A percentile compares a stretch with the other conserved stretches of the same genome.
phyloP scores from a whole-genome alignment of 805 yeast species.

The Brettanomyces custersianus region DNA sequence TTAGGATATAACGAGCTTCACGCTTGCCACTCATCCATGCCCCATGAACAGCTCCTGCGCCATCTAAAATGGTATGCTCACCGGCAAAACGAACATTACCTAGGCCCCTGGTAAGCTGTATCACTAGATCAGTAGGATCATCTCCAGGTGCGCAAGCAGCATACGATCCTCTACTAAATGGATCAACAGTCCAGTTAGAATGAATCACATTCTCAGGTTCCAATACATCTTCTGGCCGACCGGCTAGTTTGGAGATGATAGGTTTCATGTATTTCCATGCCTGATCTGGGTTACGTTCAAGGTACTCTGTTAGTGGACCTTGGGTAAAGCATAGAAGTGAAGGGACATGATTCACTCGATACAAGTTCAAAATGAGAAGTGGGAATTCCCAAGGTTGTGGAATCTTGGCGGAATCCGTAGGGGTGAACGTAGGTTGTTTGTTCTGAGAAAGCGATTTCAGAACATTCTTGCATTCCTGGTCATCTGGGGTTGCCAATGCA shows the following conservation, averaged over 20 bases:
- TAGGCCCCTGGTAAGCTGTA: conserved; percentile 53
- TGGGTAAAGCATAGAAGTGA: conserved; percentile 61
- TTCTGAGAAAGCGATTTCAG: background rate
- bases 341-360: conserved; percentile 35
- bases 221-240: conserved; percentile 16
- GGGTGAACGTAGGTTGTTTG: conserved; percentile 1
- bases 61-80: conserved; percentile 79
- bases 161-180: conserved; percentile 75
- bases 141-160: conserved; percentile 62
- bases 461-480: background rate
- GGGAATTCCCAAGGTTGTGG: conserved; percentile 53
- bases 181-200: conserved; percentile 75
- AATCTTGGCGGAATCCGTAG: background rate
- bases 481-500: conserved; percentile 32
- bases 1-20: conserved; percentile 20
- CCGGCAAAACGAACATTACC: conserved; percentile 76
- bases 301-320: conserved; percentile 58
- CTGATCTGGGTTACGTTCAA: conserved; percentile 39
- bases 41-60: conserved; percentile 89
- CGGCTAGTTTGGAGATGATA: conserved; percentile 24
- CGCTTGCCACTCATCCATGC: conserved; percentile 63
- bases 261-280: conserved; percentile 58
- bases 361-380: conserved; percentile 48
- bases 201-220: conserved; percentile 35
- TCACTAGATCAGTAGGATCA: conserved; percentile 54